Evolutionary conservation across 208 protist species (phyloP), one percentile per base, ranked within the genome.

Genomic region (Angomonas ambiguus): DNA sequence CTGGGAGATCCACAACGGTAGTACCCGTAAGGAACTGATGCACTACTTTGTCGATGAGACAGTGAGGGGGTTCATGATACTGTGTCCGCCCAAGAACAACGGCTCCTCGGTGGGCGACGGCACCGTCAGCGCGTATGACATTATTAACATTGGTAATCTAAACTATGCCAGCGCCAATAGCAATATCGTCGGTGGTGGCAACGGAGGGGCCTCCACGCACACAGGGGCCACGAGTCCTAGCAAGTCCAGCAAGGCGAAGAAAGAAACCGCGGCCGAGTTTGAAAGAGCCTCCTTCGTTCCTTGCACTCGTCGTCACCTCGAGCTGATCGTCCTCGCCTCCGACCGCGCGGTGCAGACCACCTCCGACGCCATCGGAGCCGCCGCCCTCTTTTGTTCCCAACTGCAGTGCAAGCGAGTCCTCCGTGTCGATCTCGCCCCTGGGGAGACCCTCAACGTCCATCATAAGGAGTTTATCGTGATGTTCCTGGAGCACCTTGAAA

Each of bases 21-120:
- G 88, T 62, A 94, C 88, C 0, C 85, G 88, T 48, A 92, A 94
- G 68, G 85, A 90, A 65, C 70, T 94, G 13, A 77, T 92, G 31
- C 74, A 76, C 18, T 71, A 70, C 59, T 84, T 94, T 71, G 68
- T 60, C 4, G 72, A 80, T 48, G 57, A 64, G 10, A 51, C 25
- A 4, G 84, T 72, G 20, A 69, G 78, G 8, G 74, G 65, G 2
- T 35, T 94, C 18, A 82, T 92, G 69, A 62, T 92, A 48, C 77
- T 94, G 5, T 77, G 76, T 18, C 71, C 73, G 10, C 72, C 85
- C 10, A 72, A 80, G 31, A 62, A 71, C 2, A 58, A 79, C 42
- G 59, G 72, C 8, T 76, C 92, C 60, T 74, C 77, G 6, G 83
- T 88, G 22, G 88, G 76, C 5, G 88, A 94, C 58, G 88, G 88